Evolutionary conservation across 108 stramenopile genomes (phyloP), one percentile per base, ranked within the genome.

Genomic region (Heterococcus sp.): DNA sequence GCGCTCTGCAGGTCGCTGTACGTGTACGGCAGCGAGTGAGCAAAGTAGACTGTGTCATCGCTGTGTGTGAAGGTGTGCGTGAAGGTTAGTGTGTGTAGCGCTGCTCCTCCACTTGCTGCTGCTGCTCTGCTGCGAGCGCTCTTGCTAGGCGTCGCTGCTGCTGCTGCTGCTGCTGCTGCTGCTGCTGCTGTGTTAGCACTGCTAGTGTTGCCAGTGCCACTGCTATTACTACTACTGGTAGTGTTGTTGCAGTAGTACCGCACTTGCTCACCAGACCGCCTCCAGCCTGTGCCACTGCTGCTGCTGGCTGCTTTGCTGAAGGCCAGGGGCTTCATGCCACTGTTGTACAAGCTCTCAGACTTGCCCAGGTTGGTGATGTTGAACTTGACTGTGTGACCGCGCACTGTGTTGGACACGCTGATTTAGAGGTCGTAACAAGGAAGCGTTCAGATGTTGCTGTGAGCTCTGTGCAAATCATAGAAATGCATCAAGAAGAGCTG

Each of bases 21-120:
- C 2, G 75, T 76, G 69, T 76, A 76, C 3, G 75, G 75, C 32
- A 65, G 35, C 2, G 75, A 69, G 37, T 76, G 69, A 8, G 75
- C 75, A 35, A 76, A 76, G 64, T 65, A 76, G 14, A 69, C 28
- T 27, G 3, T 2, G 34, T 66, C 75, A 32, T 2, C 64, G 4
- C n/a, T 38, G 71, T 72, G 71, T 37, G 63, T 65, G 14, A 75
- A 75, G 28, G 11, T 68, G 74, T 75, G 27, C 34, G 36, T 35
- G 46, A 75, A 75, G 4, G 66, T 75, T n/a, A 75, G 67, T 3
- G 67, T 75, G 74, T 75, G 66, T 28, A 75, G 40, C 27, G 40
- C 74, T 3, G 26, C 32, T 33, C 67, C 14, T 68, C 34, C 14
- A 33, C 8, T 3, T 68, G 32, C 67, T 33, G 11, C 34, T 33